Evolutionary conservation across 2,329 filamentous ascomycete genomes (phyloP).

Genomic region (Salinomyces thailandicus): DNA sequence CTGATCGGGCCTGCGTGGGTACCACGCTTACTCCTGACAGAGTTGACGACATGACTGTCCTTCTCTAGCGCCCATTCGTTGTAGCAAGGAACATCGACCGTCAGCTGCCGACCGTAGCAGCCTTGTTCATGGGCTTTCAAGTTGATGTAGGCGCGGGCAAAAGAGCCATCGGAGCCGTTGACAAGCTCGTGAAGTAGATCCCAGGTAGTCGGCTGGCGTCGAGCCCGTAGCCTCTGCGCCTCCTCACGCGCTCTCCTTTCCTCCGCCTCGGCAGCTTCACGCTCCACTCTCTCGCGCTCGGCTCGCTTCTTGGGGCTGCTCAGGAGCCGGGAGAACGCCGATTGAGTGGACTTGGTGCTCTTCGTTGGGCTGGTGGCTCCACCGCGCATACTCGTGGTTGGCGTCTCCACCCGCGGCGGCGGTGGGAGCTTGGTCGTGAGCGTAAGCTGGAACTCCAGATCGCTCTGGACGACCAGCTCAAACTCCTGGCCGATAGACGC

Average conservation of each 20-base stretch:
- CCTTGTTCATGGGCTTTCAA: conserved; percentile 83
- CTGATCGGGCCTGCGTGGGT: conserved; percentile 51
- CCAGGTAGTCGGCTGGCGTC: conserved; percentile 59
- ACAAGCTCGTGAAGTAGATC: conserved; percentile 79
- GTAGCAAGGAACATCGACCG: conserved; percentile 86
- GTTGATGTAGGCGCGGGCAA: conserved; percentile 86
- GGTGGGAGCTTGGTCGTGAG: conserved; percentile 83
- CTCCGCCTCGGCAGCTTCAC: conserved; percentile 64
- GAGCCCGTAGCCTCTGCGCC: conserved; percentile 46
- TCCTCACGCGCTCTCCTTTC: conserved; percentile 30
- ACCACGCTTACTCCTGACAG: conserved; percentile 75
- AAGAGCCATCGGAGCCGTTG: conserved; percentile 78
- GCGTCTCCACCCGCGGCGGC: conserved; percentile 29
- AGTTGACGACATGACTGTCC: conserved; percentile 58
- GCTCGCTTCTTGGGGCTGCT: conserved; percentile 94
- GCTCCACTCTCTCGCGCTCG: conserved; percentile 75
- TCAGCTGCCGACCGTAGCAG: conserved; percentile 79
- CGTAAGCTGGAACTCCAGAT: conserved; percentile 97
- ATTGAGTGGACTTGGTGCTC: conserved; percentile 42
- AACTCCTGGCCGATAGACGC: conserved; percentile 97
- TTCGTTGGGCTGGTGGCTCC: conserved; percentile 50
- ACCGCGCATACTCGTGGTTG: conserved; percentile 19
- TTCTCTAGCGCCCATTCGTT: conserved; percentile 98
- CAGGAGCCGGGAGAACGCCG: conserved; percentile 83
- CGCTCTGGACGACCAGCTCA: conserved; percentile 90